phyloP scores from a whole-genome alignment of 2,329 filamentous ascomycete genomes.

The Dothidotthia symphoricarpi region DNA sequence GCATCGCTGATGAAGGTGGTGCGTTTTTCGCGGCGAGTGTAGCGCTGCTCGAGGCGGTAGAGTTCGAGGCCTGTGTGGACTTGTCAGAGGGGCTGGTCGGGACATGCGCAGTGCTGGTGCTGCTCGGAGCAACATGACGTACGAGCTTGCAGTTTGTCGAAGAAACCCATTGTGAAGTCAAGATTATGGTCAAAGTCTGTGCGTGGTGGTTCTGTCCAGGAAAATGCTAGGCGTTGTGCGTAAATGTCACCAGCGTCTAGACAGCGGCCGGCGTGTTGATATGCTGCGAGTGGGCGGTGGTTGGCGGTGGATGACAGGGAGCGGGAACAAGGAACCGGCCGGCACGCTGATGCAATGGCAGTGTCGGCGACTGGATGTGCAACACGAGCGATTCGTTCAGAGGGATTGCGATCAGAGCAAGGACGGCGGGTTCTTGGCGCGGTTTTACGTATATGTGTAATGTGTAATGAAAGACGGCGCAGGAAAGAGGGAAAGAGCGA shows the following conservation, averaged over 20 bases:
- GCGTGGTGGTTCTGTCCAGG: too few species aligned
- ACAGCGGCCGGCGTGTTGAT: background rate
- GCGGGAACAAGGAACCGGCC: conserved; percentile 20
- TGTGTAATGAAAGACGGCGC: background rate
- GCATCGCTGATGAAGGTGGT: conserved; percentile 87
- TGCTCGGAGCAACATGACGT: conserved; percentile 16
- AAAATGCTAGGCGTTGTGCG: too few species aligned
- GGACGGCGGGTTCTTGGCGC: too few species aligned
- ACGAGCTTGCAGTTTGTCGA: conserved; percentile 45
- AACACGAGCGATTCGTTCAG: conserved; percentile 1
- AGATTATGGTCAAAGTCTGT: too few species aligned
- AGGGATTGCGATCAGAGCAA: background rate
- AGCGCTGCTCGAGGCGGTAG: conserved; percentile 91
- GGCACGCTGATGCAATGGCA: conserved; percentile 21
- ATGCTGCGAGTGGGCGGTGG: background rate
- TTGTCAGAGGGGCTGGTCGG: conserved; percentile 6
- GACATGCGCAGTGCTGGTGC: conserved; percentile 3
- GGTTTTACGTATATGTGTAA: too few species aligned
- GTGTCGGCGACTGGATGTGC: conserved; percentile 12
- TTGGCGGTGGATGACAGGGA: conserved; percentile 3
- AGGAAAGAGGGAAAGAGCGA: conserved; percentile 3
- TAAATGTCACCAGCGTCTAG: background rate
- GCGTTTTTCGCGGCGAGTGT: conserved; percentile 86
- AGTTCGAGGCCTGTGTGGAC: conserved; percentile 68
- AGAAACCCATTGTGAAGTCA: conserved; percentile 41